These are phyloP conservation scores for Kurtzmaniella quercitrusa DNA, from an alignment of 1,139 yeast genomes.

Conservation along the genomic window DNA sequence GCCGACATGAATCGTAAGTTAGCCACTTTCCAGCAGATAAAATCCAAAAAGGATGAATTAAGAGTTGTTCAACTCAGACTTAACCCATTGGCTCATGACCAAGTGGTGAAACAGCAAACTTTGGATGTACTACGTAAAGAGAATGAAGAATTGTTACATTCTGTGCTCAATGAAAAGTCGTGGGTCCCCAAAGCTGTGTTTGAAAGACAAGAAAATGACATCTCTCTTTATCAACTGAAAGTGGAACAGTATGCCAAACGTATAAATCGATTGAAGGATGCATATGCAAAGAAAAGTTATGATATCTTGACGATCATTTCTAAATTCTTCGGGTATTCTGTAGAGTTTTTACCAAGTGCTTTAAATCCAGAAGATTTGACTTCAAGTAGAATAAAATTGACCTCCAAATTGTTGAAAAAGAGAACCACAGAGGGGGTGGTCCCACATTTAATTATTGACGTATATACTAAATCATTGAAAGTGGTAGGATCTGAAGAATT, in stretches of 20 bases:
- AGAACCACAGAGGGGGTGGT: constrained; percentile 12
- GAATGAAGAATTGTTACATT: constrained; percentile 44
- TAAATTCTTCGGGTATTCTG: constrained; percentile 65
- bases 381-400: constrained; percentile 54
- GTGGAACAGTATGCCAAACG: constrained; percentile 55
- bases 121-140: constrained; percentile 54
- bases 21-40: constrained; percentile 20
- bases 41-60: constrained; percentile 30
- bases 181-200: constrained; percentile 59
- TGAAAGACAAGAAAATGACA: constrained; percentile 59
- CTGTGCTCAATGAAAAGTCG: constrained; percentile 10
- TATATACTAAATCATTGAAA: constrained; percentile 32
- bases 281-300: constrained; percentile 65
- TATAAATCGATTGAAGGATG: constrained; percentile 55
- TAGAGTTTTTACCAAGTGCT: constrained; percentile 65
- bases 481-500: constrained; percentile 44
- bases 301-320: constrained; percentile 71
- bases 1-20: constrained; percentile 31
- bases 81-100: constrained; percentile 67
- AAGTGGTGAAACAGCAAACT: constrained; percentile 52
- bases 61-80: constrained; percentile 61
- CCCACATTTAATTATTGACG: constrained; percentile 38
- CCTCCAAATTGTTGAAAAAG: constrained; percentile 45
- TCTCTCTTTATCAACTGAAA: constrained; percentile 42
- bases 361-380: constrained; percentile 45